Conservation (phyloP, 2,329 filamentous ascomycete species). For the Cladosporium colombiae region DNA sequence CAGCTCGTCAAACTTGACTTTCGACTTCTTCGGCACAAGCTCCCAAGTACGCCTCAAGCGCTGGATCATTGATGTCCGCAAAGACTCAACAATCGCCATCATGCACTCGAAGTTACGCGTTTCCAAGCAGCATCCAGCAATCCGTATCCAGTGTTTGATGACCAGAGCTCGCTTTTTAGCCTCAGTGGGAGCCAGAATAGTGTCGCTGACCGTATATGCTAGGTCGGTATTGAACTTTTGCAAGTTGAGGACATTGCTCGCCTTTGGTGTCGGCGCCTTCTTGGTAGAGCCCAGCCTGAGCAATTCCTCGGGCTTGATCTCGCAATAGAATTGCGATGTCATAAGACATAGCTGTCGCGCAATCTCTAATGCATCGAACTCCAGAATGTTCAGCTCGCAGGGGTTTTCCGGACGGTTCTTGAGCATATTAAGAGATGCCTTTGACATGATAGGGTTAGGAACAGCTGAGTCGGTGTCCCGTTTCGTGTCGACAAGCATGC, state of each 20-base stretch:
- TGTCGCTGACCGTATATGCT: slow-evolving; percentile 89
- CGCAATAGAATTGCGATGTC: slow-evolving; percentile 87
- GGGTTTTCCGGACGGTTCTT: slow-evolving; percentile 73
- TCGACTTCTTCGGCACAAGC: slow-evolving; percentile 77
- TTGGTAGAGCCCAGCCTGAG: slow-evolving; percentile 94
- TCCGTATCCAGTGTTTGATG: slow-evolving; percentile 98
- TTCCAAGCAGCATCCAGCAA: slow-evolving; percentile 81
- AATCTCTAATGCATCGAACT: slow-evolving; percentile 88
- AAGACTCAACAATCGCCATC: slow-evolving; percentile 93
- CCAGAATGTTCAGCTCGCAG: slow-evolving; percentile 71
- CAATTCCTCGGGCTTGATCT: slow-evolving; percentile 88
- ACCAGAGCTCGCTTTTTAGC: slow-evolving; percentile 85
- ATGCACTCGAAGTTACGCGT: slow-evolving; percentile 94
- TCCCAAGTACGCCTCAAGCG: slow-evolving; percentile 94
- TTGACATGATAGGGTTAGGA: slow-evolving; percentile 69
- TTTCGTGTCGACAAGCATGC: slow-evolving; percentile 69
- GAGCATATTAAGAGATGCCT: slow-evolving; percentile 73
- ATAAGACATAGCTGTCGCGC: slow-evolving; percentile 91
- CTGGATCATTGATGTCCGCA: slow-evolving; percentile 88
- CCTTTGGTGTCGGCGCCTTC: slow-evolving; percentile 66
- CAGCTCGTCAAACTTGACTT: slow-evolving; percentile 73
- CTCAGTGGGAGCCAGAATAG: slow-evolving; percentile 84
- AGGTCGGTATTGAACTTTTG: slow-evolving; percentile 88
- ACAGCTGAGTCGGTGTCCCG: slow-evolving; percentile 39
- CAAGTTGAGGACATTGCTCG: slow-evolving; percentile 92